phyloP scores from a whole-genome alignment of 2,329 filamentous ascomycete species.

The Cercospora sp. region DNA sequence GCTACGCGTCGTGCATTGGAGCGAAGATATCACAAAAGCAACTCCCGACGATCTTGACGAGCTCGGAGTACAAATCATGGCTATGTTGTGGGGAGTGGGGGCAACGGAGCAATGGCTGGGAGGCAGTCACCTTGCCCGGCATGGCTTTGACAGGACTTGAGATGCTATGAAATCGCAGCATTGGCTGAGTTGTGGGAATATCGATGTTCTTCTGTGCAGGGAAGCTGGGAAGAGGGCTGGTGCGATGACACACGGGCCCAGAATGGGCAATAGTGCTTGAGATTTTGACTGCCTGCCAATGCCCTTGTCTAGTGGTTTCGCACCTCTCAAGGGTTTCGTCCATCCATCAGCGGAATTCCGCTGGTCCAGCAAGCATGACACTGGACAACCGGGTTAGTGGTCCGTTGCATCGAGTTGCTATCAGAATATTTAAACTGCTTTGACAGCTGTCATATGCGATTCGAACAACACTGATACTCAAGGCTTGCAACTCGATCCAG shows the following conservation, averaged over 20 bases:
- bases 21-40: neutral
- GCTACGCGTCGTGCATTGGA: neutral
- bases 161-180: neutral
- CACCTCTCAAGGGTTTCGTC: neutral
- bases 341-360: neutral
- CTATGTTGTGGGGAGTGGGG: neutral
- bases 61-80: neutral
- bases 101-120: neutral
- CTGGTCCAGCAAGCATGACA: neutral
- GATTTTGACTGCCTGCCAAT: neutral
- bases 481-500: too few relatives aligned
- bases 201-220: too few relatives aligned
- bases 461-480: too few relatives aligned
- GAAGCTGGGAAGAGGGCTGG: neutral
- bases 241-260: neutral
- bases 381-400: neutral
- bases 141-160: neutral
- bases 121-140: neutral
- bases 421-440: neutral
- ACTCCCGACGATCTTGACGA: neutral
- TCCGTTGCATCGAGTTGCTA: neutral
- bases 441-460: too few relatives aligned
- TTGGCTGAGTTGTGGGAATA: neutral
- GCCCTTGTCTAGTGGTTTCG: neutral
- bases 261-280: neutral